Conservation (phyloP, 192 early-diverging fungal genomes). For the Coemansia sp. region DNA sequence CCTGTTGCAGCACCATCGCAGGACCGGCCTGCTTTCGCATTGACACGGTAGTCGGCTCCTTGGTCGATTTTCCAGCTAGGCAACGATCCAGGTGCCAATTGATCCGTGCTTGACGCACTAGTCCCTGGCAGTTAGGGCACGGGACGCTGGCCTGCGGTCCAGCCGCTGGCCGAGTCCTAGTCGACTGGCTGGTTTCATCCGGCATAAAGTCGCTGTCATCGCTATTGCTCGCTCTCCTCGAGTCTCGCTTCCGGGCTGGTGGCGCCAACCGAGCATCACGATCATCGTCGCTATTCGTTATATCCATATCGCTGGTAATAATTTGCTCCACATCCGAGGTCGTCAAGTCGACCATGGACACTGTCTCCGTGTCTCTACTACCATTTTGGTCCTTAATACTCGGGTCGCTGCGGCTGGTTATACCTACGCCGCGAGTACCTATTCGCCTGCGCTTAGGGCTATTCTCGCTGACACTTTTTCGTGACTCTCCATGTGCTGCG, state of each 20-base stretch:
- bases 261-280: neutral
- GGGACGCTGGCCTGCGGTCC: conserved; percentile 7
- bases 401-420: neutral
- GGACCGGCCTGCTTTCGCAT: conserved; percentile 13
- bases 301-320: conserved; percentile 8
- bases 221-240: neutral
- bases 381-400: neutral
- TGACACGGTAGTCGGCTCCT: neutral
- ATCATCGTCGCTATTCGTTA: neutral
- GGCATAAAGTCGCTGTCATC: conserved; percentile 46
- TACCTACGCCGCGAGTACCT: conserved; percentile 12
- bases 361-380: neutral
- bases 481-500: neutral
- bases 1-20: neutral
- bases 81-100: conserved; percentile 56
- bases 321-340: conserved; percentile 19
- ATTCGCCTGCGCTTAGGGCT: conserved; percentile 30
- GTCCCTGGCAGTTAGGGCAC: conserved; percentile 49
- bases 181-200: neutral
- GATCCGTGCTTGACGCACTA: conserved; percentile 33
- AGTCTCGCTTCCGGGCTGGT: neutral
- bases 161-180: neutral
- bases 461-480: neutral
- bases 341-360: conserved; percentile 13
- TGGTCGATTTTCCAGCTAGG: conserved; percentile 21